Base-by-base conservation (phyloP, 805 yeast species). In the Zygotorulaspora danielsina region DNA sequence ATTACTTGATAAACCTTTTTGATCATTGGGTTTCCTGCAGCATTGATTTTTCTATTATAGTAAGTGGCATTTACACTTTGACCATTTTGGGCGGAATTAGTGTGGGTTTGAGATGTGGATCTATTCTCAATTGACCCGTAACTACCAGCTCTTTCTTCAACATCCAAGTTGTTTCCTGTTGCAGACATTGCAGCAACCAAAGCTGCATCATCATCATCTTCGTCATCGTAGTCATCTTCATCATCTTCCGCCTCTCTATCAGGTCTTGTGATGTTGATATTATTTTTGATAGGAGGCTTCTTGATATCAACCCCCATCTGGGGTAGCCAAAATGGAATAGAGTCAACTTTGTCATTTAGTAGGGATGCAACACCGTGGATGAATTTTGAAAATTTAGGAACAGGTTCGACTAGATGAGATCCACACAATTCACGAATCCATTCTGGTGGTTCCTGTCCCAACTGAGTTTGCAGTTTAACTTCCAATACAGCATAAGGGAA, bases 401-500 rank as follows among this genome's bases (percentile, higher is more conserved):
- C 96, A 1, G 97, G 97, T 66, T 93, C 98, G 29, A 93, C 99
- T 36, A 93, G 71, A 64, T 93, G 98, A 19, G 94, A 82, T 0
- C 89, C 70, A 24, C 90, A 89, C 62, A 93, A 74, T 50, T 90
- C 96, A 51, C 93, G 76, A 34, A 93, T 95, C 99, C 99, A 93
- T 46, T 76, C 81, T 7, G 99, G 98, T 19, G 99, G 98, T 64
- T 93, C 98, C 67, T 93, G 99, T 40, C 98, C 98, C 66, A 93
- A 58, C 70, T 93, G 97, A 3, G 99, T 93, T 66, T 93, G 98
- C 48, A 93, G 73, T 66, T 93, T 93, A 44, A 93, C 98, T 69
- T 93, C 99, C 53, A 93, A 72, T 29, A 93, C 96, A 1, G 98
- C 98, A 63, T 93, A 93, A 3, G 98, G 98, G 68, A 93, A 93